phyloP scores from a whole-genome alignment of 2,329 filamentous ascomycete species.

The Niveomyces coronatus region DNA sequence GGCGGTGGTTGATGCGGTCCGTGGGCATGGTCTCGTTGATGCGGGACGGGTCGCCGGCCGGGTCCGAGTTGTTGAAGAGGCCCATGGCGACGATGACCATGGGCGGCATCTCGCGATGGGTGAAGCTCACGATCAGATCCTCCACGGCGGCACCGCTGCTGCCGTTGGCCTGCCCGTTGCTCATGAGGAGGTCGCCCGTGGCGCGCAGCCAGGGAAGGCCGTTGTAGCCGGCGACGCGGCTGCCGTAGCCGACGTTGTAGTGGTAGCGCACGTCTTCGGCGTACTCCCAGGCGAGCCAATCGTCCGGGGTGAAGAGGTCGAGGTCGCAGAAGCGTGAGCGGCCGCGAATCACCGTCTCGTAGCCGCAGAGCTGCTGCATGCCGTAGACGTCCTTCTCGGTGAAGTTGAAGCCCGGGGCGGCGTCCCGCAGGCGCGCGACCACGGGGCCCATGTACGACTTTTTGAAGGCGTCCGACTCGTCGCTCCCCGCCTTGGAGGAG shows the following conservation, averaged over 20 bases:
- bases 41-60: slow-evolving; percentile 35
- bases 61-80: slow-evolving; percentile 59
- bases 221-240: slow-evolving; percentile 42
- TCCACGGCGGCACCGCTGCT: slow-evolving; percentile 24
- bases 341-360: slow-evolving; percentile 54
- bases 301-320: slow-evolving; percentile 46
- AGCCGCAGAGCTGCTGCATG: slow-evolving; percentile 57
- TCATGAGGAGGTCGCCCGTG: slow-evolving; percentile 40
- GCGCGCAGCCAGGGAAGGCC: slow-evolving; percentile 60
- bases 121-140: slow-evolving; percentile 58
- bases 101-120: slow-evolving; percentile 57
- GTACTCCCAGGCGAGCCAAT: slow-evolving; percentile 60
- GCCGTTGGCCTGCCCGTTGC: slow-evolving; percentile 14
- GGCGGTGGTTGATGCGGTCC: slow-evolving; percentile 49
- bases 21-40: slow-evolving; percentile 56
- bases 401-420: slow-evolving; percentile 51
- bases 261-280: slow-evolving; percentile 53
- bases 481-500: slow-evolving; percentile 43
- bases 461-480: slow-evolving; percentile 40
- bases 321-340: slow-evolving; percentile 51
- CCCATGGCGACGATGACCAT: slow-evolving; percentile 57
- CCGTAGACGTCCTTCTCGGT: slow-evolving; percentile 51
- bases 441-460: slow-evolving; percentile 51
- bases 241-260: slow-evolving; percentile 57
- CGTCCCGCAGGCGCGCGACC: slow-evolving; percentile 41